Evolutionary conservation across 1,284 basidiomycete genomes (phyloP), one percentile per base, ranked within the genome.

Genomic region (Marasmius sp.): DNA sequence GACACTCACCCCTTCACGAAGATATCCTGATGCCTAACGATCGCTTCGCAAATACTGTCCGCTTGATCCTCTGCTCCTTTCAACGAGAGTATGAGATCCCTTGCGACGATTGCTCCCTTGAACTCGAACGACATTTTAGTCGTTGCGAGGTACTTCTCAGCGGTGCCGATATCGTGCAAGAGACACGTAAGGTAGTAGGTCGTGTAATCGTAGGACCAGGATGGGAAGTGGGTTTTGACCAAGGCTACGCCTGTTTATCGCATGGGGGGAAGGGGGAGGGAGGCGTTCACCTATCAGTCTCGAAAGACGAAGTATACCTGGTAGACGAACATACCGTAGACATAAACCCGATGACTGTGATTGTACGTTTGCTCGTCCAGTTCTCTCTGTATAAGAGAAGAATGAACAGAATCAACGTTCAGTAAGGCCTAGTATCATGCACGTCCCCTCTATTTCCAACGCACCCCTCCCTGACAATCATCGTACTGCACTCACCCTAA

Each of bases 51-150:
- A 8, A 86, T 78, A 57, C 79, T 78, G 65, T 86, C 85, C 38
- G 83, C 83, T 66, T 85, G 82, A 63, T 83, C 80, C 71, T 81
- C 79, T 1, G 73, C 72, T 16, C 81, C 81, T 10, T 79, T 81
- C 11, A 73, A 69, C 36, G 75, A 61, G 33, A 84, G 70, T 52
- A 85, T 79, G 48, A 83, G 71, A 54, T 84, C 82, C 38, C 83
- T 75, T 36, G 82, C 83, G 37, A 84, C 75, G 60, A 85, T 83
- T 38, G 78, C 83, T 58, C 83, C 83, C 69, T 83, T 84, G 74
- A 85, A 85, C 71, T 86, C 85, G 69, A 85, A 86, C 27, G 81
- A 84, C 73, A 86, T 75, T 64, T 84, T 82, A 10, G 84, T 85
- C 45, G 79, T 80, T 6, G 79, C 69, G 52, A 84, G 75, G 69